Evolutionary conservation across 2,329 filamentous ascomycete genomes (phyloP).

Genomic region (Ceratocystis colombiana): DNA sequence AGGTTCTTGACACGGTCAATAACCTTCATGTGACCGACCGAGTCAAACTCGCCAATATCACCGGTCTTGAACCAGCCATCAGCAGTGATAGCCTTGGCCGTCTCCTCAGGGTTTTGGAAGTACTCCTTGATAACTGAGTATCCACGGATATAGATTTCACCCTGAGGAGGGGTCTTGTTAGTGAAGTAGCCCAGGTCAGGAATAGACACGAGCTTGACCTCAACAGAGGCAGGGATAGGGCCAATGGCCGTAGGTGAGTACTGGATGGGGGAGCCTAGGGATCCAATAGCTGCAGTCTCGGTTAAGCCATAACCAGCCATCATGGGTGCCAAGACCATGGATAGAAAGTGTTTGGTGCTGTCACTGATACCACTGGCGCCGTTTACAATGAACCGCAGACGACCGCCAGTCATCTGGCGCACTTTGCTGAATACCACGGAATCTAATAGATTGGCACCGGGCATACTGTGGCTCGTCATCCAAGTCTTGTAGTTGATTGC

Average conservation of each 20-base stretch:
- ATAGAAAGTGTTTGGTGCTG: constrained; percentile 82
- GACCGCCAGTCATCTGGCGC: constrained; percentile 78
- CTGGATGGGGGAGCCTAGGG: constrained; percentile 72
- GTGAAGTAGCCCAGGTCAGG: constrained; percentile 77
- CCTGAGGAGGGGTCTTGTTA: constrained; percentile 67
- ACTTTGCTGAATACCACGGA: constrained; percentile 83
- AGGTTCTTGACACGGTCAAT: constrained; percentile 98
- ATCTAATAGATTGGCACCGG: constrained; percentile 63
- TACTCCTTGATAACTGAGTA: constrained; percentile 65
- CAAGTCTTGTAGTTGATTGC: constrained; percentile 51
- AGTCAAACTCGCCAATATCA: constrained; percentile 84
- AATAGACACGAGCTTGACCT: constrained; percentile 86
- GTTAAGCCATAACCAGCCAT: constrained; percentile 88
- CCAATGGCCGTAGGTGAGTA: constrained; percentile 73
- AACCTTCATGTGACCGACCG: constrained; percentile 68
- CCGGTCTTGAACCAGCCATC: constrained; percentile 98
- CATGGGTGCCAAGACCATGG: constrained; percentile 88
- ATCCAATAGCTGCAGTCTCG: constrained; percentile 77
- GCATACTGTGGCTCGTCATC: constrained; percentile 49
- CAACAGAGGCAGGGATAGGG: constrained; percentile 63
- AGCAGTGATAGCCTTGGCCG: constrained; percentile 60
- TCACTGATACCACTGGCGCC: constrained; percentile 84
- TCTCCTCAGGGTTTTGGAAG: constrained; percentile 79
- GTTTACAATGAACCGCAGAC: constrained; percentile 82
- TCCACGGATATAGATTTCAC: constrained; percentile 85